Evolutionary conservation across 345 rosid species (phyloP), one percentile per base, ranked within the genome.

Genomic region (Brassica carinata): DNA sequence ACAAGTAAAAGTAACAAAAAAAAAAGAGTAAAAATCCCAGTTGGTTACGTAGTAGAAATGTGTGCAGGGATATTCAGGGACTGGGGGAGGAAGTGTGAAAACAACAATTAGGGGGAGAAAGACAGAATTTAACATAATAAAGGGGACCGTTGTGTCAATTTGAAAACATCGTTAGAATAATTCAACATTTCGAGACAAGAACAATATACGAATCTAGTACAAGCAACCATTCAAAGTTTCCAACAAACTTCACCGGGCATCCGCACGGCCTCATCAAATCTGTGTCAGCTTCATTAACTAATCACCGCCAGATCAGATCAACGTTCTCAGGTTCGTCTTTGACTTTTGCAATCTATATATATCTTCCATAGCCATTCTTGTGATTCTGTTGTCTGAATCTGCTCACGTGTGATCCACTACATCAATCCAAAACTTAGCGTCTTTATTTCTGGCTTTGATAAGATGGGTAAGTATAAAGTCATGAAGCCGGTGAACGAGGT

Each of bases 381-480:
- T 53, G 58, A 53, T 6, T 53, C 8, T 53, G 58, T 9, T 51
- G 26, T 78, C 81, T 23, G 18, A 61, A 77, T 27, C 51, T 26
- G 15, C 63, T 43, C 63, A 66, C 29, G 67, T 69, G 26, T 71
- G 43, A 38, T 72, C 29, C 58, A 26, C 26, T 10, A 15, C 15
- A 59, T 17, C 13, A 61, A 64, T 30, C 8, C 53, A 40, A 19
- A 8, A 18, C 3, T 74, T 14, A 10, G 23, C 53, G 34, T 58
- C 1, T 2, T 15, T 63, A 26, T 17, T n/a, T n/a, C 30, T 61
- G 30, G 13, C 26, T 48, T 36, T 82, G 67, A 53, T 53, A 59
- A 84, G 77, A 90, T 92, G 94, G 92, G 89, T 67, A 88, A 89
- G 86, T 87, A 85, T 69, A 79, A 79, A 27, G 86, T 84, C 30